A percentile compares a stretch with the other conserved stretches of the same genome.
These are phyloP conservation scores for Colletotrichum coccodes DNA, from an alignment of 2,329 filamentous ascomycete genomes.

Conservation along the genomic window DNA sequence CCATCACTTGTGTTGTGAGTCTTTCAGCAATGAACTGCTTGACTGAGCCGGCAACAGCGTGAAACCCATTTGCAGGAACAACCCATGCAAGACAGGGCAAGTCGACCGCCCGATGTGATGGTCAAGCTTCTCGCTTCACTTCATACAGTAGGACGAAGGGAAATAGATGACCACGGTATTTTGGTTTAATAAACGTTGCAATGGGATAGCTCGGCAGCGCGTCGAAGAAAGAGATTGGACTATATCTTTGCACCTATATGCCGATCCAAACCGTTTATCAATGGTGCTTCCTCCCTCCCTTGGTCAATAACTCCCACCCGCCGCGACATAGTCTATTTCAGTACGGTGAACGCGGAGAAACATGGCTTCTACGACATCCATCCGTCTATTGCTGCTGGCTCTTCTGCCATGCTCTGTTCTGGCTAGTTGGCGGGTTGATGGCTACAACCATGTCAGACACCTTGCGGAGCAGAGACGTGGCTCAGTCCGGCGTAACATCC, in stretches of 20 bases:
- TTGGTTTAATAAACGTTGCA: background rate
- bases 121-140: background rate
- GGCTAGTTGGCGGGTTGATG: slow-evolving; percentile 20
- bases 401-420: slow-evolving; percentile 11
- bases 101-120: background rate
- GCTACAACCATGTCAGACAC: slow-evolving; percentile 1
- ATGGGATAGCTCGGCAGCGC: background rate
- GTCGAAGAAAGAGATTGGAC: background rate
- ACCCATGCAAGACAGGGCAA: background rate
- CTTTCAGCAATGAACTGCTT: background rate
- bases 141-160: background rate
- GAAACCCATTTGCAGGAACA: background rate
- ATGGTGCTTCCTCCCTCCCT: background rate
- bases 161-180: background rate
- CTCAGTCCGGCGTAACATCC: background rate
- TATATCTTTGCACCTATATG: background rate
- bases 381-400: background rate
- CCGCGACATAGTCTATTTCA: background rate
- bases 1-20: background rate
- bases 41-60: background rate
- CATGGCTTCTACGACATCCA: background rate
- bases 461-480: background rate
- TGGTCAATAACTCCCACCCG: fast-evolving
- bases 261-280: background rate
- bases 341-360: background rate